Evolutionary conservation across 192 early-diverging fungal genomes (phyloP).

Genomic region (Coemansia sp.): DNA sequence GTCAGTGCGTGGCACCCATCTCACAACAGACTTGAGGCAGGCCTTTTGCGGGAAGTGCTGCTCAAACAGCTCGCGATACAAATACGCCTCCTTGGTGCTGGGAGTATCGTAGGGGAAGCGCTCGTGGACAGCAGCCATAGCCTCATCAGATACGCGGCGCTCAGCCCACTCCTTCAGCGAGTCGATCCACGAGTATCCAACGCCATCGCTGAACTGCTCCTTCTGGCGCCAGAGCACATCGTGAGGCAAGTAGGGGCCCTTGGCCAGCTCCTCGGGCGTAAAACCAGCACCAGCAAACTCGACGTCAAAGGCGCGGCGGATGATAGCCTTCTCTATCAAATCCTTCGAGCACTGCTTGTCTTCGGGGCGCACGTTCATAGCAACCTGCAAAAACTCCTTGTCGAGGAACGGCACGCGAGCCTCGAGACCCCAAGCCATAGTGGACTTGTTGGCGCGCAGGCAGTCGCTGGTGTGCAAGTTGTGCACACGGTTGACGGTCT

Average conservation of each 20-base stretch:
- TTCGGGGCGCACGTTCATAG: conserved; percentile 83
- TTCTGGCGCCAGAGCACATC: conserved; percentile 97
- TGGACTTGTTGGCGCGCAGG: conserved; percentile 98
- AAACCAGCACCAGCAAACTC: conserved; percentile 64
- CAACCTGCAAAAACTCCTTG: conserved; percentile 85
- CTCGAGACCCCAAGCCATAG: conserved; percentile 99
- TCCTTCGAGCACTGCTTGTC: conserved; percentile 77
- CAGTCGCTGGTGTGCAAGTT: conserved; percentile 96
- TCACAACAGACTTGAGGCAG: conserved; percentile 85
- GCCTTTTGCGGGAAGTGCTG: conserved; percentile 88
- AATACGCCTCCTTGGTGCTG: conserved; percentile 94
- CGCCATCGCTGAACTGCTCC: conserved; percentile 99
- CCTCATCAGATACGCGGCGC: conserved; percentile 71
- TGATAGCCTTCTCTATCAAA: conserved; percentile 90
- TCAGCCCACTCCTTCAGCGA: conserved; percentile 77
- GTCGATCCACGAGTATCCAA: conserved; percentile 98
- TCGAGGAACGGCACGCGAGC: conserved; percentile 98
- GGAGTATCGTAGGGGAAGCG: conserved; percentile 89
- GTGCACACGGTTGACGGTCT: conserved; percentile 89
- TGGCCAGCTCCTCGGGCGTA: conserved; percentile 41
- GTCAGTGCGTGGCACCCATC: conserved; percentile 95
- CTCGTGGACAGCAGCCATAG: conserved; percentile 63
- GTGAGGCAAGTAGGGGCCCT: conserved; percentile 80
- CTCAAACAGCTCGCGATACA: conserved; percentile 93
- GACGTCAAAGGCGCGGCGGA: conserved; percentile 95